Evolutionary conservation across 441 rosid genomes (phyloP).

Genomic region (Brassica balearica): DNA sequence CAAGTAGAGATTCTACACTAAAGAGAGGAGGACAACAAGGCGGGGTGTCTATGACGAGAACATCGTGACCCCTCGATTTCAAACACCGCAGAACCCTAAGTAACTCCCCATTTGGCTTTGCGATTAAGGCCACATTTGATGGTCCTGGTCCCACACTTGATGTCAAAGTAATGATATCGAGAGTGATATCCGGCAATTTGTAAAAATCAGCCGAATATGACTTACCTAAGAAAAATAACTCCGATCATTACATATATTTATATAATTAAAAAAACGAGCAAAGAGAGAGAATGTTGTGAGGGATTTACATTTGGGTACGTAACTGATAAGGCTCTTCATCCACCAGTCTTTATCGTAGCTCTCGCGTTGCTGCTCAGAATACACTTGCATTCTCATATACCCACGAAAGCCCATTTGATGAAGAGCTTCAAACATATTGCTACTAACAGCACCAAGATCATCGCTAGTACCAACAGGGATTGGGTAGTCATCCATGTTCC

Average conservation of each 20-base stretch:
- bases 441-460: neutral
- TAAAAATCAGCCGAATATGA: neutral
- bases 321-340: neutral
- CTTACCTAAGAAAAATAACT: neutral
- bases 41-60: neutral
- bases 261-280: neutral
- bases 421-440: neutral
- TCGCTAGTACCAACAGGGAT: neutral
- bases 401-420: neutral
- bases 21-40: neutral
- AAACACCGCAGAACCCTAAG: neutral
- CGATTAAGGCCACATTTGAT: neutral
- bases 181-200: neutral
- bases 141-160: neutral
- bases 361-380: neutral
- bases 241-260: neutral
- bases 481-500: constrained; percentile 1
- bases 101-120: constrained; percentile 3
- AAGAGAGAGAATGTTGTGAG: neutral
- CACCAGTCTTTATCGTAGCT: neutral
- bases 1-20: neutral
- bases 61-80: neutral
- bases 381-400: neutral
- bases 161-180: neutral
- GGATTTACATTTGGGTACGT: neutral